A percentile compares a stretch with the other conserved stretches of the same genome.
phyloP scores from a whole-genome alignment of 148 eudicot species.

The Hydrangea macrophylla region DNA sequence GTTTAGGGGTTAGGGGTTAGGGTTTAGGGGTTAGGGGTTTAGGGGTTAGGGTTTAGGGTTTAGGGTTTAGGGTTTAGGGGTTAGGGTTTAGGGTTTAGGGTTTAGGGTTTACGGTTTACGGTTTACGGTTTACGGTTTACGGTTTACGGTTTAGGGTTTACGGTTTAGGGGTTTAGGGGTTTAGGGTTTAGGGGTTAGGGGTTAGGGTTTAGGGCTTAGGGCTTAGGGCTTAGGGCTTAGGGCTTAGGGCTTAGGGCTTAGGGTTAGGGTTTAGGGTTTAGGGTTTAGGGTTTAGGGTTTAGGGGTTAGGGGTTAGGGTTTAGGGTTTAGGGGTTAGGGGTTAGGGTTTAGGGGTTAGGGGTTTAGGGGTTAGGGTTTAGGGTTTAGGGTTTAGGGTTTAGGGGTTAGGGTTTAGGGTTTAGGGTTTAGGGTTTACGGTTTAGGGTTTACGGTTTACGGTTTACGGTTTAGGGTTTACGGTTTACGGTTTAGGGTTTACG shows the following conservation, averaged over 20 bases:
- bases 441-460: neutral
- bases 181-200: conserved; percentile 6
- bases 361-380: conserved; percentile 1
- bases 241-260: conserved; percentile 7
- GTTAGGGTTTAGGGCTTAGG: conserved; percentile 6
- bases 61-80: neutral
- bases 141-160: neutral
- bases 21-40: neutral
- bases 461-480: conserved; percentile 1
- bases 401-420: conserved; percentile 2
- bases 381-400: conserved; percentile 4
- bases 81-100: neutral
- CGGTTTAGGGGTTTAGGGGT: conserved; percentile 3
- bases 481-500: neutral
- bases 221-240: conserved; percentile 7
- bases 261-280: neutral
- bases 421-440: conserved; percentile 2
- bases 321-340: neutral
- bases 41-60: neutral
- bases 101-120: neutral
- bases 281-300: neutral
- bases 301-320: neutral
- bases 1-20: conserved; percentile 1
- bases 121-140: neutral
- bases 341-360: neutral